Percentiles rank a stretch among this genome's conserved stretches.
These are phyloP conservation scores for Psilocybe sp. DNA, from an alignment of 768 basidiomycete species.

Conservation along the genomic window DNA sequence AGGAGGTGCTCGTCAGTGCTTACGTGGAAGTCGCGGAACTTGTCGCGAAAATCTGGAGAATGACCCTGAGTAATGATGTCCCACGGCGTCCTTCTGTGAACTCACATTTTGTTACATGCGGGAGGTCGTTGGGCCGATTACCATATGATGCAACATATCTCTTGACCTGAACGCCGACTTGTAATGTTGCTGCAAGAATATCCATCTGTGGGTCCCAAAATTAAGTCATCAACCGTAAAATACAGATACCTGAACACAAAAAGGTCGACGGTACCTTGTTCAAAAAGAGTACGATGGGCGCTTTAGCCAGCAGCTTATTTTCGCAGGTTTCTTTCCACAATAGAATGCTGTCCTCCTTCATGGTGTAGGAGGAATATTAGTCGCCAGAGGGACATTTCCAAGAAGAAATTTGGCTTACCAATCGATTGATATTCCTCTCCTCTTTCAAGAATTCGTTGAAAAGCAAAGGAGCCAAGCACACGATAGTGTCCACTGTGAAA, in stretches of 20 bases:
- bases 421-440: slow-evolving; percentile 58
- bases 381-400: not conserved
- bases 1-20: slow-evolving; percentile 16
- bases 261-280: slow-evolving; percentile 52
- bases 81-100: not conserved
- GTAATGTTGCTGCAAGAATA: slow-evolving; percentile 54
- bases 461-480: slow-evolving; percentile 77
- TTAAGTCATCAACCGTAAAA: not conserved
- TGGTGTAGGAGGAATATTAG: not conserved
- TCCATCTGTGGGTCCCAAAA: slow-evolving; percentile 37
- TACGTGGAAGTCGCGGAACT: slow-evolving; percentile 63
- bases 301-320: slow-evolving; percentile 55
- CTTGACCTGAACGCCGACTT: slow-evolving; percentile 51
- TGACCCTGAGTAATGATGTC: not conserved
- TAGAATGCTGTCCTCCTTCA: slow-evolving; percentile 70
- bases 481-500: slow-evolving; percentile 63
- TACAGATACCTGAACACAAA: slow-evolving; percentile 1
- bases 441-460: slow-evolving; percentile 77
- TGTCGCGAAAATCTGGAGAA: slow-evolving; percentile 60
- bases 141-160: slow-evolving; percentile 64
- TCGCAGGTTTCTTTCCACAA: slow-evolving; percentile 74
- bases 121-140: slow-evolving; percentile 54
- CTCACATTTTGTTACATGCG: slow-evolving; percentile 61
- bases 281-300: slow-evolving; percentile 71
- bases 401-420: slow-evolving; percentile 34